Base-by-base conservation (phyloP, 176 grass and related monocot genomes). In the Oryza rufipogon region DNA sequence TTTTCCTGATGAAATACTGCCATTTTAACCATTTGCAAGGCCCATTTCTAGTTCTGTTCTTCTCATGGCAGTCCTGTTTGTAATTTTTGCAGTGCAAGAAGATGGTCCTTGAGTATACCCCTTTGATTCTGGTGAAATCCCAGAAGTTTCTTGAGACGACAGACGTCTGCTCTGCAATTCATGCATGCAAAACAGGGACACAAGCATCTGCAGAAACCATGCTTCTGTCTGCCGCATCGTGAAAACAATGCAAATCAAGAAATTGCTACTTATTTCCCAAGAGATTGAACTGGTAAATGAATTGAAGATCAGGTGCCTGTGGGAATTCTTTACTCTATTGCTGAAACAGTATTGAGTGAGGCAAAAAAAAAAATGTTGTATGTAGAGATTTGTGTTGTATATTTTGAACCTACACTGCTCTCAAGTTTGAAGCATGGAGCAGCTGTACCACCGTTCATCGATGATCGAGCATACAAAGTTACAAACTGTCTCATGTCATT, bases 141-240 rank as follows among this genome's bases (percentile, higher is more conserved):
- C 38, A 92, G 78, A 88, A 84, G 42, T 91, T 91, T 77, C 86
- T 92, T 11, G 75, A 91, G 80, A 85, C 80, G 1, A 84, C 81
- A 0, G 90, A 92, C 47, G 60, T 97, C 42, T 97, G 95, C 70
- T 80, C 71, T 70, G n/a, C n/a, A 0, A 92, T 88, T 70, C 93
- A 88, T 74, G 90, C 90, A 9, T 97, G 95, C 76, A 89, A 89
- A 81, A 73, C 79, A 26, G 61, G 66, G 68, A 44, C 71, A 13
- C 34, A 75, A 71, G 25, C 86, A 87, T 68, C 79, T 70, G 65
- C 12, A 64, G 79, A 58, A 68, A 10, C 63, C 49, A 32, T 64
- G 54, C 39, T 22, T 80, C 49, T 83, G 3, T 80, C 80, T 33
- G 84, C 84, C 8, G 23, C 75, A 33, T 83, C 16, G 26, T 90